Evolutionary conservation across 345 rosid genomes (phyloP).

Genomic region (Garcia nutans): DNA sequence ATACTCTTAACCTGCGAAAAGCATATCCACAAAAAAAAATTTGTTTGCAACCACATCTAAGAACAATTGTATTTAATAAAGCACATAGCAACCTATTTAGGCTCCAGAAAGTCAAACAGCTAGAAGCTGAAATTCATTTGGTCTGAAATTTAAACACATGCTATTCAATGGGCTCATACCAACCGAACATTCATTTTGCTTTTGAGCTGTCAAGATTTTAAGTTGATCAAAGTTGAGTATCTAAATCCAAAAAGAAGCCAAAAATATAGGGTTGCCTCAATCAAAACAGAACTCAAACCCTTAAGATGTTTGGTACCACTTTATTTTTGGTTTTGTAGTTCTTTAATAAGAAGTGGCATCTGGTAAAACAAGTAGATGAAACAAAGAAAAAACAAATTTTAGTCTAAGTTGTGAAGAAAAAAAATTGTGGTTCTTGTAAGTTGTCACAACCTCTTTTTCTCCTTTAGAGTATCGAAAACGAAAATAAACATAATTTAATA

Average conservation of each 20-base stretch:
- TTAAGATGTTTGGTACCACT: too few relatives aligned
- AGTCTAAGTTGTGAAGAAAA: too few relatives aligned
- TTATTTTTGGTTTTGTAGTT: too few relatives aligned
- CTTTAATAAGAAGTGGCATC: too few relatives aligned
- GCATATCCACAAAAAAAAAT: slow-evolving; percentile 4
- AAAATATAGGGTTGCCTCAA: background rate
- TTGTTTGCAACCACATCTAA: slow-evolving; percentile 14
- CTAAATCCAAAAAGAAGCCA: background rate
- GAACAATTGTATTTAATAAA: background rate
- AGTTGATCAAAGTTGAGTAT: background rate
- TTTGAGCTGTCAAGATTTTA: background rate
- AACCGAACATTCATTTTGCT: background rate
- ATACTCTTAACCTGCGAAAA: slow-evolving; percentile 60
- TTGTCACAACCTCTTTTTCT: too few relatives aligned
- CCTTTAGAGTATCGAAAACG: too few relatives aligned
- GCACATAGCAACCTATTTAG: background rate
- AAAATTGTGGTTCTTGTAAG: too few relatives aligned
- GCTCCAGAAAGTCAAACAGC: background rate
- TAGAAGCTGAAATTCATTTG: background rate
- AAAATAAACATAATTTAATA: too few relatives aligned
- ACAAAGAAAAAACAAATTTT: too few relatives aligned
- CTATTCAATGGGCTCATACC: background rate
- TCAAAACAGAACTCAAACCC: background rate
- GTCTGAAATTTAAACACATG: background rate
- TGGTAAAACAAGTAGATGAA: too few relatives aligned